These are phyloP conservation scores for Sphaerostilbella broomeana DNA, from an alignment of 2,329 filamentous ascomycete genomes.

Conservation along the genomic window DNA sequence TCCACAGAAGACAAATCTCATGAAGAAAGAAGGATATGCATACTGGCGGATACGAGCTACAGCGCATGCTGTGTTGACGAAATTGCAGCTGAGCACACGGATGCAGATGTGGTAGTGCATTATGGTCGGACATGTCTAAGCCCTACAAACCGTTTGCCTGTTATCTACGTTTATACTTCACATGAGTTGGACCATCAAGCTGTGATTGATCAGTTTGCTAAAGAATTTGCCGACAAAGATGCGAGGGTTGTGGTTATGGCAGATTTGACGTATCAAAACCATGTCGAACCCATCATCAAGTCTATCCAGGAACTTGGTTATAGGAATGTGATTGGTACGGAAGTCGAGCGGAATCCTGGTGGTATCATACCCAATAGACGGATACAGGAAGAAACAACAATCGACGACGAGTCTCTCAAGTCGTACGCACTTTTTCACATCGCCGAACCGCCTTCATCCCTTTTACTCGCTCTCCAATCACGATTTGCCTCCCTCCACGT, in stretches of 20 bases:
- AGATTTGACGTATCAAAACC: slow-evolving; percentile 78
- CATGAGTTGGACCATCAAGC: slow-evolving; percentile 58
- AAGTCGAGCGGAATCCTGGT: slow-evolving; percentile 69
- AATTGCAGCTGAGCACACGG: slow-evolving; percentile 87
- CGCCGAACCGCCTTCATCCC: slow-evolving; percentile 68
- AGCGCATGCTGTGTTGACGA: slow-evolving; percentile 97
- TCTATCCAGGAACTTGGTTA: slow-evolving; percentile 61
- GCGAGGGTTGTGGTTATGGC: slow-evolving; percentile 74
- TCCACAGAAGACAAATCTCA: slow-evolving; percentile 8
- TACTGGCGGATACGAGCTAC: slow-evolving; percentile 93
- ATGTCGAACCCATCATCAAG: slow-evolving; percentile 54
- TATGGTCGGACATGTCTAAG: slow-evolving; percentile 91
- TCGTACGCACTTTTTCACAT: slow-evolving; percentile 79
- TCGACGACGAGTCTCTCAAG: slow-evolving; percentile 42
- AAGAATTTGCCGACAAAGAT: slow-evolving; percentile 58
- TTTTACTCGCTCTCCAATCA: slow-evolving; percentile 81
- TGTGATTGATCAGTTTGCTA: slow-evolving; percentile 54
- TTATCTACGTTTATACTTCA: slow-evolving; percentile 83
- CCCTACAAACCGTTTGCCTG: slow-evolving; percentile 77
- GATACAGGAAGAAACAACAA: slow-evolving; percentile 41
- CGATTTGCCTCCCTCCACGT: slow-evolving; percentile 75
- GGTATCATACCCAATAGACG: slow-evolving; percentile 80
- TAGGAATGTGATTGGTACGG: slow-evolving; percentile 58
- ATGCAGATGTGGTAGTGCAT: slow-evolving; percentile 87
- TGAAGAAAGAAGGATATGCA: slow-evolving; percentile 54